Evolutionary conservation across 768 basidiomycete species (phyloP), one percentile per base, ranked within the genome.

Genomic region (Chalciporus piperatus): DNA sequence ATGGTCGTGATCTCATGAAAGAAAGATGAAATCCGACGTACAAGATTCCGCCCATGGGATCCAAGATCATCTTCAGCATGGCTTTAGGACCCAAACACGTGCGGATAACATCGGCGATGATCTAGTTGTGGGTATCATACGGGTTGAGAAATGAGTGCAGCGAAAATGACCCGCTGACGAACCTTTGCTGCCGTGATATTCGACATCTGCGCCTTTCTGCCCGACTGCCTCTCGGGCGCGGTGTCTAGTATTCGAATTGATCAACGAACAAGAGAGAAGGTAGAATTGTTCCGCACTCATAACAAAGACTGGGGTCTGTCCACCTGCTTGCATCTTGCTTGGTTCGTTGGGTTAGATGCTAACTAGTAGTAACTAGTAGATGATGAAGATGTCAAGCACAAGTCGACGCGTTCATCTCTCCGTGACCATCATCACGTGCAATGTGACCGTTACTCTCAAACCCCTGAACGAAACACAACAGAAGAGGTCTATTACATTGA

Each of bases 31-130:
- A 13, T 32, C 35, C 43, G 28, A 76, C 84, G 48, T 51, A 96
- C 96, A 98, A 65, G 61, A 99, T 98, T 48, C 97, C 97, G 47
- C 97, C 97, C 97, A 99, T 98, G 1, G 95, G 95, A 74, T 98
- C 96, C 40, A 98, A 73, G 60, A 98, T 97, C 97, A 99, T 98
- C 79, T 98, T 99, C 47, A 98, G 76, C 97, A 98, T 98, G 38
- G 97, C 86, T 65, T 97, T 96, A 1, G 96, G 96, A 1, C 95
- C 97, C 32, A 98, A 71, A 80, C 97, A 98, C 56, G 96, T 98
- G 55, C 96, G 73, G 61, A 98, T 98, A 5, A 99, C 95, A 78
- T 98, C 97, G 56, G 96, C 93, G 1, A 98, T 94, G 9, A 93
- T 97, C 94, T 95, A 52, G 19, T 50, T 13, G 10, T 3, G 58